Evolutionary conservation across 2,329 filamentous ascomycete genomes (phyloP), one percentile per base, ranked within the genome.

Genomic region (Colletotrichum tofieldiae): DNA sequence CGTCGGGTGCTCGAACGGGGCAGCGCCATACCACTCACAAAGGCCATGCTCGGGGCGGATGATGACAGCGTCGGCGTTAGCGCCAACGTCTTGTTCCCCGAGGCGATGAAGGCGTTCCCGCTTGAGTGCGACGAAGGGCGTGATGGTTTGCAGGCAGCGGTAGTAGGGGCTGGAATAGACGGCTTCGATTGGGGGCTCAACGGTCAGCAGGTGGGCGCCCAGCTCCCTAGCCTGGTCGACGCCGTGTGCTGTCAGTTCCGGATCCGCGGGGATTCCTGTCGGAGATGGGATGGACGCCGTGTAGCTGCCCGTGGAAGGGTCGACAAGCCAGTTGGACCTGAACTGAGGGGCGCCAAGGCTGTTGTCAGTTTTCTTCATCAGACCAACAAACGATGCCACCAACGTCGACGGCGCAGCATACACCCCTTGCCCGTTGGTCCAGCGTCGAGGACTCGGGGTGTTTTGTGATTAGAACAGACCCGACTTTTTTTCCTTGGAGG

Each of bases 21-120:
- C 94, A 59, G 90, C 87, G 35, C 96, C 96, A 81, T 96, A 98
- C 93, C 96, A 98, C 85, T 99, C 96, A 73, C 94, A 92, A 49
- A 91, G 77, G 16, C 89, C 89, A 67, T 85, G 82, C 76, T 92
- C 90, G 59, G 86, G 87, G 45, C 88, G 85, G 73, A 92, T 87
- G 49, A 78, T 82, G 68, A 82, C 76, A 35, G 79, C 75, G 52
- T 76, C 74, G 56, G 56, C 47, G 32, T 58, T 62, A 52, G 71
- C 54, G 55, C 62, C 67, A 35, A 62, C 67, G 67, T 58, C 37
- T 23, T 71, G 49, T 51, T 35, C 55, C 26, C 41, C 26, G 39
- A 60, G 66, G 73, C 20, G 76, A n/a, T 64, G 65, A 62, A 65
- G 75, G 52, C 73, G 63, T 16, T 75, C 45, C 29, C 76, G 78